These are phyloP conservation scores for Roridomyces roridus DNA, from an alignment of 768 basidiomycete genomes.

Conservation along the genomic window DNA sequence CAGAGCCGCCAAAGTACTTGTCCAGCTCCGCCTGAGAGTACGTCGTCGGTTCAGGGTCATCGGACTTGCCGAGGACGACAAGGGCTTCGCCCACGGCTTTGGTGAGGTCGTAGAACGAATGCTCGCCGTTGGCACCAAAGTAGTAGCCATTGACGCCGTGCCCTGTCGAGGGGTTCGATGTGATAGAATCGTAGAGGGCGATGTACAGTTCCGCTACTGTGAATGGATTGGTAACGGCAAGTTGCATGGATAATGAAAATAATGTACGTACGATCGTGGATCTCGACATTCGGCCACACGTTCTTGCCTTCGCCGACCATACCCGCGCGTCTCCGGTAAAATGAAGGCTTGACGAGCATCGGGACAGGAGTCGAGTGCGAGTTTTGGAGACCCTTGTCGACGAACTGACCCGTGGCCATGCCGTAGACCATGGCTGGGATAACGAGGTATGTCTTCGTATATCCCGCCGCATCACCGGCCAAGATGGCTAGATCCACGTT, in stretches of 20 bases:
- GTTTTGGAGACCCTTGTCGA: constrained; percentile 46
- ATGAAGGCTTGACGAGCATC: constrained; percentile 37
- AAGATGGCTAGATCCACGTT: constrained; percentile 54
- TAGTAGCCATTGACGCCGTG: constrained; percentile 60
- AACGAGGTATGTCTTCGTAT: constrained; percentile 33
- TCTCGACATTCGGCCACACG: constrained; percentile 33
- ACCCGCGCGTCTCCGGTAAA: constrained; percentile 50
- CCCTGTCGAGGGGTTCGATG: constrained; percentile 31
- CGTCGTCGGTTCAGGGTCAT: constrained; percentile 46
- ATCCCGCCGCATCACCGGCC: constrained; percentile 52
- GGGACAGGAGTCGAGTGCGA: constrained; percentile 46
- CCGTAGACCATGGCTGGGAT: constrained; percentile 33
- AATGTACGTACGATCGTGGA: constrained; percentile 28
- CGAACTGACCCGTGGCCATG: constrained; percentile 21
- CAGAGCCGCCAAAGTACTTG: constrained; percentile 40
- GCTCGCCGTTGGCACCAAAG: constrained; percentile 58
- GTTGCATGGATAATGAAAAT: not conserved
- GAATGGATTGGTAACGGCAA: too few relatives aligned
- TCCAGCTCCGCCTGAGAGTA: constrained; percentile 54
- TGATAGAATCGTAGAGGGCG: constrained; percentile 45
- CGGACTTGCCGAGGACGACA: constrained; percentile 42
- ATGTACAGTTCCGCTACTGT: constrained; percentile 53
- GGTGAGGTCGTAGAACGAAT: constrained; percentile 46
- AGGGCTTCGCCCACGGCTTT: constrained; percentile 44
- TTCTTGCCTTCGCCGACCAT: constrained; percentile 35